phyloP scores from a whole-genome alignment of 306 rosid species.

The Rosa lucieae region DNA sequence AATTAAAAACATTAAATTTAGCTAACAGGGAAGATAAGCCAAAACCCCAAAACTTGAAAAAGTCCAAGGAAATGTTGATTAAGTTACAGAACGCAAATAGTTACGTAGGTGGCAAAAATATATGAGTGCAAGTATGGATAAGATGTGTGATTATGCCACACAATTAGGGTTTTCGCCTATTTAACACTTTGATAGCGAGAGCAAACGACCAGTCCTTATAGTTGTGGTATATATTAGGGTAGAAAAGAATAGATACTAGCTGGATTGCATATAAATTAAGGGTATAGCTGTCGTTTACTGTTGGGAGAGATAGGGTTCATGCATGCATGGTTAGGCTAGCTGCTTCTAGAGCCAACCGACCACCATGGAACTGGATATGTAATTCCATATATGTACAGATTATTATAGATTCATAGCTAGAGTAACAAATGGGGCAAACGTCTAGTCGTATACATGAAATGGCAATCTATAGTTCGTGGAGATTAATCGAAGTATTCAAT shows the following conservation, averaged over 20 bases:
- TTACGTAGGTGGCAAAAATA: not conserved
- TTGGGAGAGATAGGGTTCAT: not conserved
- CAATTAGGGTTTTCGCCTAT: not conserved
- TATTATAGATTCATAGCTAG: too few species aligned
- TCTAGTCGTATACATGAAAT: not conserved
- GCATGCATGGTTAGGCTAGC: not conserved
- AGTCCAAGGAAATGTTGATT: not conserved
- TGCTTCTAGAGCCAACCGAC: constrained; percentile 2
- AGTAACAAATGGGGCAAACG: not conserved
- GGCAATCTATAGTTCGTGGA: not conserved
- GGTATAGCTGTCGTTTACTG: not conserved
- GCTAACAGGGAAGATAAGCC: not conserved
- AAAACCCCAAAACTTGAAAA: not conserved
- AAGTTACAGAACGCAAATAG: not conserved
- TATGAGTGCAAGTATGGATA: not conserved
- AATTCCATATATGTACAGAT: too few species aligned
- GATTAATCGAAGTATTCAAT: not conserved
- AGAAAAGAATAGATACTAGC: not conserved
- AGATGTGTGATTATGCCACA: not conserved
- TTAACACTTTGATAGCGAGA: not conserved
- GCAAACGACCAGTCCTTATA: not conserved
- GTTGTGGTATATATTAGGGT: not conserved
- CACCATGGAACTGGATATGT: not conserved
- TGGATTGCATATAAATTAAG: not conserved
- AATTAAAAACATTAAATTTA: too few species aligned